These are phyloP conservation scores for Aspergillus avenaceus DNA, from an alignment of 495 filamentous ascomycete species.

Conservation along the genomic window DNA sequence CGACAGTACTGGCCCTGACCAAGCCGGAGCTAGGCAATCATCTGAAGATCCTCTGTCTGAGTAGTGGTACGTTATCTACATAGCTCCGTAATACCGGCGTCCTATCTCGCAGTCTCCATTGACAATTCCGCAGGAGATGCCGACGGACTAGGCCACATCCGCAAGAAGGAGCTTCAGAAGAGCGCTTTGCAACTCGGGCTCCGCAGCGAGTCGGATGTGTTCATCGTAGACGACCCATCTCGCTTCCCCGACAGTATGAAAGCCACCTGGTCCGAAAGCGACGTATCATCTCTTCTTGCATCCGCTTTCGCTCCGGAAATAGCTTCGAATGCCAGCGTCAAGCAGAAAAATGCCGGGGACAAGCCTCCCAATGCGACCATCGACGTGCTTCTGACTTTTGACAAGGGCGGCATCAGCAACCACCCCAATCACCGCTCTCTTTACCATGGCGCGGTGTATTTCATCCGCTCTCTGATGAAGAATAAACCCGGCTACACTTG, in stretches of 20 bases:
- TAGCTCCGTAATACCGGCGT: background rate
- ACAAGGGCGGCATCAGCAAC: conserved; percentile 68
- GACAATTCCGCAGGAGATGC: conserved; percentile 58
- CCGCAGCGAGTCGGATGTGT: conserved; percentile 66
- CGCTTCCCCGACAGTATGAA: conserved; percentile 87
- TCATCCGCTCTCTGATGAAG: conserved; percentile 58
- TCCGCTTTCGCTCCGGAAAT: conserved; percentile 64
- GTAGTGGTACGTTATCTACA: conserved; percentile 59
- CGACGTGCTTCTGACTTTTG: conserved; percentile 86
- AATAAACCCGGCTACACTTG: conserved; percentile 61
- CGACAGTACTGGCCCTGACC: conserved; percentile 76
- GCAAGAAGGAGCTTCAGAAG: conserved; percentile 77
- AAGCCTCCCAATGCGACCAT: conserved; percentile 55
- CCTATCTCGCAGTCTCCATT: background rate
- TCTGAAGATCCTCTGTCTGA: conserved; percentile 89
- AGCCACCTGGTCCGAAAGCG: conserved; percentile 62
- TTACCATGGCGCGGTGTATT: conserved; percentile 74
- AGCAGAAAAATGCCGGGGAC: conserved; percentile 17
- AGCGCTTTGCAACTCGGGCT: conserved; percentile 74
- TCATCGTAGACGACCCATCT: conserved; percentile 70
- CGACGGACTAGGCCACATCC: conserved; percentile 75
- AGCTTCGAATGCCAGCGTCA: conserved; percentile 15
- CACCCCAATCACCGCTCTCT: conserved; percentile 92
- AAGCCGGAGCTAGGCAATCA: conserved; percentile 74
- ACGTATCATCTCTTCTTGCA: conserved; percentile 64